Evolutionary conservation across 2,329 filamentous ascomycete genomes (phyloP).

Genomic region (Trichoderma sp.): DNA sequence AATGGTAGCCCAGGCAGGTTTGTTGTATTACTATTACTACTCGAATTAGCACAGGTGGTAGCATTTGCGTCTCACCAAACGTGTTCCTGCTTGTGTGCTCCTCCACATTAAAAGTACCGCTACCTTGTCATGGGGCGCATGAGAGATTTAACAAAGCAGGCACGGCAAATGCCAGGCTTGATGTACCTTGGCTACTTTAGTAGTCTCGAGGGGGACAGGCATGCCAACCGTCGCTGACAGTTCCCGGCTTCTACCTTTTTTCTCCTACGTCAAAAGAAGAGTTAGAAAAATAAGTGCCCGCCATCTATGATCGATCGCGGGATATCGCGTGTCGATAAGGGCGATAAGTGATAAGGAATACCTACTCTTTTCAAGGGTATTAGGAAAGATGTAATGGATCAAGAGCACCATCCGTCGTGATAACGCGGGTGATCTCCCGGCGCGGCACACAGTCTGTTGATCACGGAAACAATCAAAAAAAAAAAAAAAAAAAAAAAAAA

Average conservation of each 20-base stretch:
- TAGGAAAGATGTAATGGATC: slow-evolving; percentile 1
- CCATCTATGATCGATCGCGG: background rate
- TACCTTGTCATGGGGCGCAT: background rate
- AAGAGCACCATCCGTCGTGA: background rate
- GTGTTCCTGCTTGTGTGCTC: background rate
- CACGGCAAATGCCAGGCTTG: background rate
- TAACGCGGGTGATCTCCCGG: slow-evolving; percentile 6
- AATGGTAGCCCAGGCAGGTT: background rate
- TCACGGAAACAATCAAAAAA: background rate
- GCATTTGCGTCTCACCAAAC: background rate
- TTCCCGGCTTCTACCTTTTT: background rate
- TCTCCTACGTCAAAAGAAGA: background rate
- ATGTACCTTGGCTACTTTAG: background rate
- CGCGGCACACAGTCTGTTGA: slow-evolving; percentile 5
- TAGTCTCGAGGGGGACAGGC: background rate
- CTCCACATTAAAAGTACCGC: background rate
- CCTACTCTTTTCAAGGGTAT: background rate
- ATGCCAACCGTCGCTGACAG: background rate
- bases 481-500: background rate
- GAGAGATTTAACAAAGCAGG: slow-evolving; percentile 5
- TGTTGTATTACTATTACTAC: background rate
- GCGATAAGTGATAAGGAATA: slow-evolving; percentile 6
- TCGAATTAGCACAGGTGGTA: background rate
- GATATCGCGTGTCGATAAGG: slow-evolving; percentile 23
- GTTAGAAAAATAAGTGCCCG: background rate